Conservation (phyloP, 768 basidiomycete species). For the Mycena latifolia region DNA sequence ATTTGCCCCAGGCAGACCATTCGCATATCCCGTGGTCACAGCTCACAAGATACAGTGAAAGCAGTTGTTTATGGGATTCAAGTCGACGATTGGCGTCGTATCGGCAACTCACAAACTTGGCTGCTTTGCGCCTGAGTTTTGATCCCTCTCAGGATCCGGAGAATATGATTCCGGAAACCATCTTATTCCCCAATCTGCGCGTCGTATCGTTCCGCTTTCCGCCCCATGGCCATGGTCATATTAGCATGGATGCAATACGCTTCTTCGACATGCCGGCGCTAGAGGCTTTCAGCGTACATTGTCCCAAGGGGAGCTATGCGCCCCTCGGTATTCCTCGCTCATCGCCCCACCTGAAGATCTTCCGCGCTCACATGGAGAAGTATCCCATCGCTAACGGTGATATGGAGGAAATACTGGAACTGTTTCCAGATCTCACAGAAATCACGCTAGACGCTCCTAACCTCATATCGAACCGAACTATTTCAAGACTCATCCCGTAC, state of each 20-base stretch:
- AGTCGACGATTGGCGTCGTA: background rate
- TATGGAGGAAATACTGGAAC: background rate
- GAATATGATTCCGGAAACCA: too few relatives aligned
- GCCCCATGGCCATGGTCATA: background rate
- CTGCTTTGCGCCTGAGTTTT: background rate
- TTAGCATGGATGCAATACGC: background rate
- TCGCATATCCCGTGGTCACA: constrained; percentile 20
- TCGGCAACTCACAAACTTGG: constrained; percentile 8
- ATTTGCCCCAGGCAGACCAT: background rate
- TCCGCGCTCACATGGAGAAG: background rate
- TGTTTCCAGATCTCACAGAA: constrained; percentile 15
- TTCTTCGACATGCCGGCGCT: constrained; percentile 24
- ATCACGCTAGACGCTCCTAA: constrained; percentile 9
- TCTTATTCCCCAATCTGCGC: constrained; percentile 7
- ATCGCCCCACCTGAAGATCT: constrained; percentile 6
- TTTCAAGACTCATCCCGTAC: constrained; percentile 7
- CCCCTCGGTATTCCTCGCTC: background rate
- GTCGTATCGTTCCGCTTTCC: constrained; percentile 2
- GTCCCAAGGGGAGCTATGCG: background rate
- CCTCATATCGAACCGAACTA: background rate
- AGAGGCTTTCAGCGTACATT: constrained; percentile 5
- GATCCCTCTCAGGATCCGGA: background rate
- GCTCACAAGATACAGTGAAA: constrained; percentile 17
- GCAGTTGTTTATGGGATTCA: background rate
- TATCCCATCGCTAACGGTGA: background rate